Evolutionary conservation across 2,329 filamentous ascomycete genomes (phyloP).

Genomic region (Diaporthe sp.): DNA sequence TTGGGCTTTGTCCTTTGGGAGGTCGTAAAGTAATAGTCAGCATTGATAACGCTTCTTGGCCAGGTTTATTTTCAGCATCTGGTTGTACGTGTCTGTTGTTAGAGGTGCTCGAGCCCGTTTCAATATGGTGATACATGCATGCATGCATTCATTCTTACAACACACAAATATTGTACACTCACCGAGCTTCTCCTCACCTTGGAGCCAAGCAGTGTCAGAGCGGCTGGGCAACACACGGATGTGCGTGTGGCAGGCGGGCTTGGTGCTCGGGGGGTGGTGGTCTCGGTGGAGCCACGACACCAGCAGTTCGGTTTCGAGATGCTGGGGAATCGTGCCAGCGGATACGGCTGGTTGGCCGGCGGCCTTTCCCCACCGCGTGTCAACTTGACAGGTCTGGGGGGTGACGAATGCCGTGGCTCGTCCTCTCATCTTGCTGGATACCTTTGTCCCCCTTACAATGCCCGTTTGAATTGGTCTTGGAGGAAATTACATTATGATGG

Average conservation of each 20-base stretch:
- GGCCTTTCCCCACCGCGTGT: conserved; percentile 5
- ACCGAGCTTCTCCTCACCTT: conserved; percentile 3
- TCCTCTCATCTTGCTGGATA: conserved; percentile 1
- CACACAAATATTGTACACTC: not conserved
- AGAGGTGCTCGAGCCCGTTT: not conserved
- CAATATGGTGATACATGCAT: not conserved
- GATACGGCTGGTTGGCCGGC: conserved; percentile 1
- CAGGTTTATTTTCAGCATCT: not conserved
- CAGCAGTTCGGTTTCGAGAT: conserved; percentile 18
- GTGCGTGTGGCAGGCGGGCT: not conserved
- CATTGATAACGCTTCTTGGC: conserved; percentile 11
- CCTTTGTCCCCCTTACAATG: not conserved
- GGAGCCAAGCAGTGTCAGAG: not conserved
- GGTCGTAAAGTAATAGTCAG: not conserved
- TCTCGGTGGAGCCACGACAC: conserved; percentile 13
- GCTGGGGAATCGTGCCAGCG: conserved; percentile 10
- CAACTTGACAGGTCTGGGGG: conserved; percentile 14
- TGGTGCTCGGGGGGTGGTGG: not conserved
- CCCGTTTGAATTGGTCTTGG: conserved; percentile 9
- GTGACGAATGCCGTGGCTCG: not conserved
- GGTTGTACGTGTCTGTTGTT: not conserved
- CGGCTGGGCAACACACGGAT: too few relatives aligned
- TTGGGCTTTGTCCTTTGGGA: not conserved
- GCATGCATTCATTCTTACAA: not conserved
- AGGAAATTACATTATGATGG: not conserved